A percentile compares a stretch with the other conserved stretches of the same genome.
phyloP scores from a whole-genome alignment of 257 asterid genomes.

The Solanum peruvianum region DNA sequence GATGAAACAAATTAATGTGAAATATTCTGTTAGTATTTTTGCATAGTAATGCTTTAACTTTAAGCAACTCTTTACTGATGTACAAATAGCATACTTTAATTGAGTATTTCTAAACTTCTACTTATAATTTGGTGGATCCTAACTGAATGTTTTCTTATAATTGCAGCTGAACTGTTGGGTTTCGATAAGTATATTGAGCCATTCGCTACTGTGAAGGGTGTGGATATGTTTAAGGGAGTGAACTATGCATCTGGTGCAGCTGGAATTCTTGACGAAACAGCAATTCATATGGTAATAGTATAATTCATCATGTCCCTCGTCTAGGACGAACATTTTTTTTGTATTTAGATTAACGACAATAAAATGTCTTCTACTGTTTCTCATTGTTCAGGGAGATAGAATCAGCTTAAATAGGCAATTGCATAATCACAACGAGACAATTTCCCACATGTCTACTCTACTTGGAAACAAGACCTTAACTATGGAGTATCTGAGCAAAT shows the following conservation, averaged over 20 bases:
- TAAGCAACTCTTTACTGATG: not conserved
- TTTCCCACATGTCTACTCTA: not conserved
- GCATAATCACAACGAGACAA: not conserved
- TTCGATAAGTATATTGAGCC: not conserved
- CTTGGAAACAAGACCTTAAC: slow-evolving; percentile 20
- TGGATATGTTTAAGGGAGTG: not conserved
- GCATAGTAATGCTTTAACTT: not conserved
- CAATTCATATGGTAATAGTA: not conserved
- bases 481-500: slow-evolving; percentile 26
- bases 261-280: slow-evolving; percentile 4
- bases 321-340: not conserved
- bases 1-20: fast-evolving
- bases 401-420: slow-evolving; percentile 11
- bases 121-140: not conserved
- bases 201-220: not conserved
- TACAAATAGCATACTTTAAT: not conserved
- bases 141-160: not conserved
- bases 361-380: not conserved
- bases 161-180: slow-evolving; percentile 1
- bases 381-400: slow-evolving; percentile 4
- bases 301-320: not conserved
- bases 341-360: not conserved
- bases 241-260: slow-evolving; percentile 10
- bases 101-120: not conserved
- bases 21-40: not conserved